These are phyloP conservation scores for Xerocomus amazonicus DNA, from an alignment of 1,284 basidiomycete genomes.

Conservation along the genomic window DNA sequence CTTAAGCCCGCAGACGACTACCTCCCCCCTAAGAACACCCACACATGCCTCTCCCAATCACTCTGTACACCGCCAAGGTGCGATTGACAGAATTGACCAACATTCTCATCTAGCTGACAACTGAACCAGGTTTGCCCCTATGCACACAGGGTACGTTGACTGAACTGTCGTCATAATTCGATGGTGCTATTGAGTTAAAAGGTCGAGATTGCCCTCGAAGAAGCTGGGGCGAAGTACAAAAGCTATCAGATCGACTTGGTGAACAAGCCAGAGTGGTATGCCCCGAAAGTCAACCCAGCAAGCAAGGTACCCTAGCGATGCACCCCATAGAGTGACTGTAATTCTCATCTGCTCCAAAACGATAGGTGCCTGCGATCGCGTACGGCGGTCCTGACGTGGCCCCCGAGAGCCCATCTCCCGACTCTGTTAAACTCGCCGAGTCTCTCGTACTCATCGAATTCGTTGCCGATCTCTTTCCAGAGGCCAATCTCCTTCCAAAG, in stretches of 20 bases:
- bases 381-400: conserved; percentile 42
- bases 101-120: background rate
- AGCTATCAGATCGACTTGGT: conserved; percentile 52
- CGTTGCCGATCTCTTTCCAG: conserved; percentile 42
- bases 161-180: background rate
- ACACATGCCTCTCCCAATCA: conserved; percentile 29
- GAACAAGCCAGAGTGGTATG: conserved; percentile 67
- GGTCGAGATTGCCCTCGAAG: conserved; percentile 56
- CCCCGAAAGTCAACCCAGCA: conserved; percentile 56
- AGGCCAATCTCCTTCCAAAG: conserved; percentile 38
- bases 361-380: conserved; percentile 43
- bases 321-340: background rate
- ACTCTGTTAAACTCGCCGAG: conserved; percentile 44
- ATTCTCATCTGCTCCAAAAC: background rate
- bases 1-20: background rate
- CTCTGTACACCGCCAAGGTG: conserved; percentile 49
- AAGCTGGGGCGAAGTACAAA: conserved; percentile 47
- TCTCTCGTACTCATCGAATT: conserved; percentile 47
- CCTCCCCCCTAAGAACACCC: background rate
- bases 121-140: conserved; percentile 11
- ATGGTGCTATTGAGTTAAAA: conserved; percentile 20
- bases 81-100: background rate
- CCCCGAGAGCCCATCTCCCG: conserved; percentile 40
- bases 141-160: conserved; percentile 28
- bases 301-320: conserved; percentile 44